Base-by-base conservation (phyloP, 2,329 filamentous ascomycete species). In the Decorospora gaudefroyi region DNA sequence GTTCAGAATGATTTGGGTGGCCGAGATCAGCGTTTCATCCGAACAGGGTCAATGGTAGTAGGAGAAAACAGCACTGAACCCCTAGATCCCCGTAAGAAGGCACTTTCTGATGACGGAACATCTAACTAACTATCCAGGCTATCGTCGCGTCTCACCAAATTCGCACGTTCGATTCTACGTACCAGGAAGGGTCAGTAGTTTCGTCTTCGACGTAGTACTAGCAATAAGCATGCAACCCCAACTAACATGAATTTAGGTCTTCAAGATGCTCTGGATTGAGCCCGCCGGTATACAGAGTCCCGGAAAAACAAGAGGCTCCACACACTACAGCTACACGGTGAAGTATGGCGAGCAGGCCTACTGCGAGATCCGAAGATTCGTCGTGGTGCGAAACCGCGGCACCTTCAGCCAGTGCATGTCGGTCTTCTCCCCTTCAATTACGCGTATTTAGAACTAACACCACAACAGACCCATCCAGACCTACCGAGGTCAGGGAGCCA, bases 381-480 rank as follows among this genome's bases (percentile, higher is more conserved):
- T 34, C 3, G 31, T 16, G 10, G 19, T 34, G 4, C 31, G 31
- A 0, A 34, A 34, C 1, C 21, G 23, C 10, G 31, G 31, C 9
- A 13, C 21, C 4, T n/a, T 34, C 12, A 34, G 31, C 2, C 31
- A 34, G 19, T 34, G 31, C 31, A 16, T 34, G 9, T 34, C 13
- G 17, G 31, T 33, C 3, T n/a, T n/a, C n/a, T n/a, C n/a, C 5
- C 12, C 4, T 4, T 10, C 8, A 22, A 7, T 8, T 1, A n/a
- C 19, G 2, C 1, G 6, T 4, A 12, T 6, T 26, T 11, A 4
- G 25, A 27, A 6, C 8, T 27, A 27, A 27, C 25, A 13, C 5
- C 15, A 6, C 11, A 10, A 9, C 21, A 61, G 57, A 16, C 59
- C 59, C 2, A 50, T 64, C 10, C 55, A 57, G 9, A 60, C 59